Evolutionary conservation across 163 green algal species (phyloP).

Genomic region (Scenedesmus sp.): DNA sequence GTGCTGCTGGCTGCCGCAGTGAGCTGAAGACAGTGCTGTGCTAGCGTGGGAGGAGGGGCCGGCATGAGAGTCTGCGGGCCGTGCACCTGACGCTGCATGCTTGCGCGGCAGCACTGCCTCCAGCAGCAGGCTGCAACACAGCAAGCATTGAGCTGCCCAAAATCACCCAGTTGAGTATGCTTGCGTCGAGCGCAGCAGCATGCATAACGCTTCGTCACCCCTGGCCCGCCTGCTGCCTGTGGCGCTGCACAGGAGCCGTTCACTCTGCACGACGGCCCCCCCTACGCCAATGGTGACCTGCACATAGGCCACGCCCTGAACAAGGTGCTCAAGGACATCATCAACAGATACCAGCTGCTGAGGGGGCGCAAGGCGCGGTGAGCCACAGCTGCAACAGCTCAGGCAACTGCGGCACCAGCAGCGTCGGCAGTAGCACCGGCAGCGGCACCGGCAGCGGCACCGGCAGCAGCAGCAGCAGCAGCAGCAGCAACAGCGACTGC

Average conservation of each 20-base stretch:
- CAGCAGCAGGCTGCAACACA: not conserved
- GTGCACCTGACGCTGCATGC: not conserved
- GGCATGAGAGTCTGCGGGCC: not conserved
- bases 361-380: slow-evolving; percentile 70
- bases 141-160: no score
- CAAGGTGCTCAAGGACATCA: slow-evolving; percentile 95
- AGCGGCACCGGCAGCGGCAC: not conserved
- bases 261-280: slow-evolving; percentile 98
- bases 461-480: not conserved
- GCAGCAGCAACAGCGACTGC: not conserved
- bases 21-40: no score
- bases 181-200: no score
- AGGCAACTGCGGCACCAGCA: not conserved
- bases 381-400: slow-evolving; percentile 27
- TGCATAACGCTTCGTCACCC: no score
- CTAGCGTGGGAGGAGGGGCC: not conserved
- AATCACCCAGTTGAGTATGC: no score
- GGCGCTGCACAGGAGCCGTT: slow-evolving; percentile 77
- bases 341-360: slow-evolving; percentile 92
- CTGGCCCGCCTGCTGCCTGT: not conserved
- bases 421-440: not conserved
- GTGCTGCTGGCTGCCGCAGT: no score
- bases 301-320: slow-evolving; percentile 99
- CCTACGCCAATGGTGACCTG: slow-evolving; percentile 99
- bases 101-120: not conserved